Evolutionary conservation across 306 rosid genomes (phyloP), one percentile per base, ranked within the genome.

Genomic region (Vicia sativa): DNA sequence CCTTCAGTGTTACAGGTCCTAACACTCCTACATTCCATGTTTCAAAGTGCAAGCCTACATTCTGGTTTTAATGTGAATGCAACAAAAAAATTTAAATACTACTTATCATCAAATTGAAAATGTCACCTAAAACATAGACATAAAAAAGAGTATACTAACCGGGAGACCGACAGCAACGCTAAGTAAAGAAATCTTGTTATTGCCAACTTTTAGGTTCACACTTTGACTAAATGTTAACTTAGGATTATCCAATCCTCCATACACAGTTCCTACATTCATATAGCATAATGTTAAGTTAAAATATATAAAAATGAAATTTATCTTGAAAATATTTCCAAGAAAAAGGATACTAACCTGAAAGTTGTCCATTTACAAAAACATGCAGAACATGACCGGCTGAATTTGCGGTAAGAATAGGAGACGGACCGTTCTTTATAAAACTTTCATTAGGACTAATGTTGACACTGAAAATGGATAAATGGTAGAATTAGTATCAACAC

Each of bases 151-250:
- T 74, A 88, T 55, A 55, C 99, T 81, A 76, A 90, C 99, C 85
- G 96, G 81, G 14, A 95, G 95, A 69, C 99, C 99, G 0, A 95
- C 97, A 0, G 97, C 77, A 49, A 81, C 80, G 31, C 97, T 95
- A 15, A 91, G 83, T 62, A 95, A 74, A 28, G 97, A 90, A 73
- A 95, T 78, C 84, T 90, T 95, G 88, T 95, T 95, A 31, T 85
- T 80, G 59, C 99, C 99, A 63, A 52, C 82, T 35, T 75, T 80
- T 68, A 95, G 76, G 9, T 91, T 90, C 57, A 91, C 84, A 19
- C 31, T 75, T 42, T 75, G 37, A 43, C 87, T 95, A 76, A 82
- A 92, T 63, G 89, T 84, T 75, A 92, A 75, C 66, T 81, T 86
- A 68, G 83, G 84, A 76, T 73, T 65, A 43, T 67, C 73, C 78